Evolutionary conservation across 2,329 filamentous ascomycete genomes (phyloP).

Genomic region (Fulvia fulva): DNA sequence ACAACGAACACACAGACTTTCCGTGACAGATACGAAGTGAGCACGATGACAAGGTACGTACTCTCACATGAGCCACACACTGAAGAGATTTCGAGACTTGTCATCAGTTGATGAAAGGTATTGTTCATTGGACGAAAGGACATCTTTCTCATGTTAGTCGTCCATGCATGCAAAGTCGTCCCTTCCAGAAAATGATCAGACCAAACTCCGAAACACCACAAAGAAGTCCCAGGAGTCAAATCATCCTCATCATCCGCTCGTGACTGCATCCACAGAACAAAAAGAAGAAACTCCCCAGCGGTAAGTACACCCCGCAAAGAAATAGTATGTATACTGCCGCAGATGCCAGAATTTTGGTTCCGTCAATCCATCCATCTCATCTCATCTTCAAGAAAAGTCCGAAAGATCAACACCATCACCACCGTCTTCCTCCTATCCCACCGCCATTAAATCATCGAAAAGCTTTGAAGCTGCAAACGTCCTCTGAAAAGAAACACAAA

Average conservation of each 20-base stretch:
- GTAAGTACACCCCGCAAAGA: background rate
- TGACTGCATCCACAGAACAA: conserved; percentile 6
- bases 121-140: background rate
- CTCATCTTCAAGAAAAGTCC: conserved; percentile 1
- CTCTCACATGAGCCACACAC: background rate
- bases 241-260: conserved; percentile 5
- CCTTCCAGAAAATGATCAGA: background rate
- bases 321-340: conserved; percentile 10
- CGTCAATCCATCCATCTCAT: background rate
- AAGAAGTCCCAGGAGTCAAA: conserved; percentile 1
- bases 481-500: conserved; percentile 11
- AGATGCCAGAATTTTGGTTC: background rate
- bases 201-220: conserved; percentile 3
- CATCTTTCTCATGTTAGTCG: background rate
- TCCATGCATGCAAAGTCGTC: conserved; percentile 9
- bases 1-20: background rate
- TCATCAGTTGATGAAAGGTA: background rate
- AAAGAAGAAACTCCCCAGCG: background rate
- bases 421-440: background rate
- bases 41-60: conserved; percentile 3
- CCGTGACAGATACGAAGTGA: background rate
- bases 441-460: background rate
- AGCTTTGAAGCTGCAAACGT: background rate
- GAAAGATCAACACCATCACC: background rate
- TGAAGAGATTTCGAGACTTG: background rate